phyloP scores from a whole-genome alignment of 148 eudicot species.

The Beta vulgaris region DNA sequence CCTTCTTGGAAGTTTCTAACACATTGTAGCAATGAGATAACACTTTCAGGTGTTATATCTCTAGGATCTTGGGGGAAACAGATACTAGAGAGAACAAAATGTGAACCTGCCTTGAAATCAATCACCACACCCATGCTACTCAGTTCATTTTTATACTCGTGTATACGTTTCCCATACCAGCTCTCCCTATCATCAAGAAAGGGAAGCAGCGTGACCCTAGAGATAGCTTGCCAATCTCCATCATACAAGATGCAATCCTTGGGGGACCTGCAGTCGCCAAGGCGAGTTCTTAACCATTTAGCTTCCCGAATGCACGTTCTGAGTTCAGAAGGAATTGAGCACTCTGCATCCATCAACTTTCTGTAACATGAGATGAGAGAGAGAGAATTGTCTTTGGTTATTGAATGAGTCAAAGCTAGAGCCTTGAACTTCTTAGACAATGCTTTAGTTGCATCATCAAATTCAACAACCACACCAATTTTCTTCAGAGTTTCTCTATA shows the following conservation, averaged over 20 bases:
- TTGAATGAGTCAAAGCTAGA: slow-evolving; percentile 29
- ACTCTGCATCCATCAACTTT: slow-evolving; percentile 19
- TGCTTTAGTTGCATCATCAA: slow-evolving; percentile 37
- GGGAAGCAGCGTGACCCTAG: slow-evolving; percentile 46
- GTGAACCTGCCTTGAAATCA: slow-evolving; percentile 35
- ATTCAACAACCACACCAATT: slow-evolving; percentile 50
- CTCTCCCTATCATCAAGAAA: slow-evolving; percentile 52
- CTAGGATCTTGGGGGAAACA: slow-evolving; percentile 35
- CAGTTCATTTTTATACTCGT: slow-evolving; percentile 39
- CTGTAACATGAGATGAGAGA: slow-evolving; percentile 40
- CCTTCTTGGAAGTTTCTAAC: slow-evolving; percentile 4
- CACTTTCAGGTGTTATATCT: slow-evolving; percentile 35
- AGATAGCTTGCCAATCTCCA: slow-evolving; percentile 43
- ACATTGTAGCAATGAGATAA: slow-evolving; percentile 42
- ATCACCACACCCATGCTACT: slow-evolving; percentile 43
- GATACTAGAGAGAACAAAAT: slow-evolving; percentile 36
- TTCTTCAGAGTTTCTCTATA: slow-evolving; percentile 32
- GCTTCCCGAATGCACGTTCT: slow-evolving; percentile 32
- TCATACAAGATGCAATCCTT: slow-evolving; percentile 46
- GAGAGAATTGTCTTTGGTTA: slow-evolving; percentile 37
- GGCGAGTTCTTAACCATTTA: slow-evolving; percentile 55
- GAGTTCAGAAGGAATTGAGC: slow-evolving; percentile 30
- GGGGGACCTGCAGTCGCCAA: slow-evolving; percentile 46
- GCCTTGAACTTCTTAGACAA: slow-evolving; percentile 39
- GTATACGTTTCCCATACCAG: slow-evolving; percentile 41